Base-by-base conservation (phyloP, 768 basidiomycete species). In the Hypsizygus marmoreus region DNA sequence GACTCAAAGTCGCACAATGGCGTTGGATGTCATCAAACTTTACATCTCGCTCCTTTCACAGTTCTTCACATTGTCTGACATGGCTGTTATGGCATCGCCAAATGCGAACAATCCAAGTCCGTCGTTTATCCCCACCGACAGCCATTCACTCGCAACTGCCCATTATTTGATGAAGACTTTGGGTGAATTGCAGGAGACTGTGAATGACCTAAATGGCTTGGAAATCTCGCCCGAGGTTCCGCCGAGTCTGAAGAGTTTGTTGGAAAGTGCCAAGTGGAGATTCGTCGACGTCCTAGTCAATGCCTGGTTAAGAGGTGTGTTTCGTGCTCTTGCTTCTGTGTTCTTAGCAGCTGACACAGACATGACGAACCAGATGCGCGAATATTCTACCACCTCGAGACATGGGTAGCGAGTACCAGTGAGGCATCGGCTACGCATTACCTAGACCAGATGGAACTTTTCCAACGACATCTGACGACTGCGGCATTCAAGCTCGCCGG, bases 221-320 rank as follows among this genome's bases (percentile, higher is more conserved):
- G 94, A 94, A 47, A 82, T 98, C 26, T 82, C 85, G 1, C 74
- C 71, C n/a, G 94, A 95, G 47, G 81, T 74, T 4, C 68, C 74
- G n/a, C 72, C 78, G 32, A 82, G 75, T 33, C 60, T 97, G 45
- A 88, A 81, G 61, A 80, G 74, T 50, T 68, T 98, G 23, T 62
- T 95, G 53, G 91, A 93, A 52, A 90, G 82, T 47, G 79, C 82
- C 8, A 79, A 87, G 60, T 95, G 95, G 93, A 81, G 84, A 52
- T 94, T 97, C 61, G 83, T 82, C 40, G 91, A 95, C 57, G 75
- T 88, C 14, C 76, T 97, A 16, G 76, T 87, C 34, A 75, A 75
- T 13, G 73, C 77, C 7, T 99, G 97, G 97, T 59, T 89, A 25
- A 76, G 86, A 70, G 95, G 95, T 93, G 50, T 34, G 75, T 65